phyloP scores from a whole-genome alignment of 768 basidiomycete species.

The Boletus rubescentipes region DNA sequence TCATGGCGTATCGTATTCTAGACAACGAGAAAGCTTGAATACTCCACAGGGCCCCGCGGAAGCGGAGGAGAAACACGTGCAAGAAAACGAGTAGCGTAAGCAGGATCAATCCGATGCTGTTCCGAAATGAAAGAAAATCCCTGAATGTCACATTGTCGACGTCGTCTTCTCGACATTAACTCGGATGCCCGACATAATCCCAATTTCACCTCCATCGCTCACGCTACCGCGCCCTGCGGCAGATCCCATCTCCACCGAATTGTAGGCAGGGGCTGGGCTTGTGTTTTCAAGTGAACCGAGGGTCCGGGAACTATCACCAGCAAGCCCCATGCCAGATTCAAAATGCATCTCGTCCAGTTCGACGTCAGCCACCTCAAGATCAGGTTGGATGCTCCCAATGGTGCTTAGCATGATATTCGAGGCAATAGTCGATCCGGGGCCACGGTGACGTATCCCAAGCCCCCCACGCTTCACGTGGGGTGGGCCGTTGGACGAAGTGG shows the following conservation, averaged over 20 bases:
- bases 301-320: conserved; percentile 41
- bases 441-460: conserved; percentile 51
- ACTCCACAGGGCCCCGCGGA: conserved; percentile 11
- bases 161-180: conserved; percentile 64
- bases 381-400: conserved; percentile 57
- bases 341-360: conserved; percentile 56
- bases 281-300: conserved; percentile 30
- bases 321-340: conserved; percentile 52
- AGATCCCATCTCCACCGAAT: conserved; percentile 41
- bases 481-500: conserved; percentile 23
- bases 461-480: conserved; percentile 26
- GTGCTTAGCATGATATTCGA: conserved; percentile 66
- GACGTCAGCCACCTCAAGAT: conserved; percentile 50
- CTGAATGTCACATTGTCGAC: conserved; percentile 40
- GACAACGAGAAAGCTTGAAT: conserved; percentile 14
- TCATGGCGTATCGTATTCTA: conserved; percentile 21
- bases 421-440: conserved; percentile 51
- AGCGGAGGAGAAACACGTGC: conserved; percentile 15
- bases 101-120: conserved; percentile 28
- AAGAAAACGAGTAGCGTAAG: conserved; percentile 23
- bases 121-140: conserved; percentile 21
- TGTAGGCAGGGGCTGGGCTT: conserved; percentile 53
- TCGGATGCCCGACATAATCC: conserved; percentile 43
- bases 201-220: conserved; percentile 24
- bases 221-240: conserved; percentile 13